These are phyloP conservation scores for Cadophora luteo-olivacea DNA, from an alignment of 2,329 filamentous ascomycete species.

Conservation along the genomic window DNA sequence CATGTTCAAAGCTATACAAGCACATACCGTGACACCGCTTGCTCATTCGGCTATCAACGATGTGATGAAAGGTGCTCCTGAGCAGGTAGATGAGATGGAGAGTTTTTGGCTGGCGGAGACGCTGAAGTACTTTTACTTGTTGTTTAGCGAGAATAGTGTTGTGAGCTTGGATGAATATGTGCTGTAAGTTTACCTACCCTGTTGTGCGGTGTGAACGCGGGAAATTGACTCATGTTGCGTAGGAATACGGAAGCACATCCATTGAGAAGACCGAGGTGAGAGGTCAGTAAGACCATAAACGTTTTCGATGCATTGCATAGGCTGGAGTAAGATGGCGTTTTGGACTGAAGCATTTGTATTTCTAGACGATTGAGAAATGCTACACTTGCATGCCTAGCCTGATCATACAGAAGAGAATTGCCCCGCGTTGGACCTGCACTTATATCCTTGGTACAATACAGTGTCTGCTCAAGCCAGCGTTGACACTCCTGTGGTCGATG, in stretches of 20 bases:
- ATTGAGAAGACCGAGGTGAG: conserved; percentile 17
- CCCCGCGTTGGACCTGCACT: too few relatives aligned
- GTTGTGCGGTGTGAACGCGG: too few relatives aligned
- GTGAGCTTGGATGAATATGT: conserved; percentile 69
- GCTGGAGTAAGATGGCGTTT: background rate
- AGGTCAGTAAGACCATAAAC: background rate
- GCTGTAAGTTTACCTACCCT: conserved; percentile 36
- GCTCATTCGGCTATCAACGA: conserved; percentile 52
- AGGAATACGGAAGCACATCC: conserved; percentile 27
- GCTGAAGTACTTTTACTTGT: conserved; percentile 68
- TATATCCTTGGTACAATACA: too few relatives aligned
- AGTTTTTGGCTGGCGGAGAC: conserved; percentile 70
- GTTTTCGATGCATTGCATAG: background rate
- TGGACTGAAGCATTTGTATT: background rate
- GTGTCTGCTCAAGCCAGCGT: too few relatives aligned
- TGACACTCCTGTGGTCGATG: too few relatives aligned
- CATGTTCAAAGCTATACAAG: conserved; percentile 55
- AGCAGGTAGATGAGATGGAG: conserved; percentile 61
- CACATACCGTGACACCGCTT: conserved; percentile 49
- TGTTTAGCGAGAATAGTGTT: conserved; percentile 53
- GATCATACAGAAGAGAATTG: background rate
- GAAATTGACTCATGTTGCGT: background rate
- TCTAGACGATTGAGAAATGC: background rate
- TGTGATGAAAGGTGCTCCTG: conserved; percentile 42
- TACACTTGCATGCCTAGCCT: background rate